Evolutionary conservation across 495 filamentous ascomycete species (phyloP).

Genomic region (Hyaloscypha finlandica): DNA sequence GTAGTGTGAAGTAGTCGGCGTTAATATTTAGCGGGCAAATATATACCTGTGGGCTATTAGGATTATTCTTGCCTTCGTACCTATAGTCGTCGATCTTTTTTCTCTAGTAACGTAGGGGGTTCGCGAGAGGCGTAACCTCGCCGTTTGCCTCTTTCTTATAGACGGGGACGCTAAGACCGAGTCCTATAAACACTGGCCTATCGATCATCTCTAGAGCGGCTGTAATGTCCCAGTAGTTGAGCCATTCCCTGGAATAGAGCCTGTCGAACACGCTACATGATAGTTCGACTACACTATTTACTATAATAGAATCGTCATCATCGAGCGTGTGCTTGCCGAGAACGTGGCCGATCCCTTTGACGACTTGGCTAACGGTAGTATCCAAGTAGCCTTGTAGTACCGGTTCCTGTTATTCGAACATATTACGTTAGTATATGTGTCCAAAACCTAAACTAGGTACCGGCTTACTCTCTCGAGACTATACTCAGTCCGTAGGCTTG

Average conservation of each 20-base stretch:
- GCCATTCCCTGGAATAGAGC: constrained; percentile 21
- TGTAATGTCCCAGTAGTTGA: constrained; percentile 24
- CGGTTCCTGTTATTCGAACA: constrained; percentile 25
- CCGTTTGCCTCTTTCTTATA: constrained; percentile 23
- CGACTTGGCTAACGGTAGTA: constrained; percentile 16
- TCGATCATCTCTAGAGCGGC: constrained; percentile 26
- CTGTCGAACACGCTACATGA: constrained; percentile 21
- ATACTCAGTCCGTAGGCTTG: constrained; percentile 20
- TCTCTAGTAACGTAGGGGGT: constrained; percentile 24
- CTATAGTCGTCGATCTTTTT: constrained; percentile 26
- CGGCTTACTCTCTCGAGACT: constrained; percentile 26
- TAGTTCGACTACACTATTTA: constrained; percentile 24
- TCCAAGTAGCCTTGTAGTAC: constrained; percentile 20
- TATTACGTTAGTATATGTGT: constrained; percentile 18
- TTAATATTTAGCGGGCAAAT: constrained; percentile 29
- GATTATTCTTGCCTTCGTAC: constrained; percentile 23
- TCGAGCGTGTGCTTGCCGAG: constrained; percentile 18
- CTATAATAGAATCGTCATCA: constrained; percentile 23
- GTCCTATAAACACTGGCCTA: constrained; percentile 24
- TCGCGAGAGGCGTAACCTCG: constrained; percentile 22
- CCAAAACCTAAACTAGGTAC: constrained; percentile 15
- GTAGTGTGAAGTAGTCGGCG: constrained; percentile 28
- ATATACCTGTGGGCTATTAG: too few relatives aligned
- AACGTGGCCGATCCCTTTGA: too few relatives aligned
- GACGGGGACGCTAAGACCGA: constrained; percentile 21